phyloP scores from a whole-genome alignment of 1,139 yeast species.

The Yamadazyma taylorii region DNA sequence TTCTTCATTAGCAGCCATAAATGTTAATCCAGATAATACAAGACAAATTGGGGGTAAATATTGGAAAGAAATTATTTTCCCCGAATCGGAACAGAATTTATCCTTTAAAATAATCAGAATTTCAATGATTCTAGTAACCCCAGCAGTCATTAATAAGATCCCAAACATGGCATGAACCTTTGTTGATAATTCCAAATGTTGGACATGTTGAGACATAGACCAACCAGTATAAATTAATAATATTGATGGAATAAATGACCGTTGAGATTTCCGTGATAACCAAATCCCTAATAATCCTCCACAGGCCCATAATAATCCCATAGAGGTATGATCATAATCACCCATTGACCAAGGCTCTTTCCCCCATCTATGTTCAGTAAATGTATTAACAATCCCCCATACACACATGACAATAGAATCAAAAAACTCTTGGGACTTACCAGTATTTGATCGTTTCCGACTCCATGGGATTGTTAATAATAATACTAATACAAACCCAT shows the following conservation, averaged over 20 bases:
- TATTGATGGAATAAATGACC: constrained; percentile 79
- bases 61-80: constrained; percentile 68
- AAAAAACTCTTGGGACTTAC: constrained; percentile 77
- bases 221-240: constrained; percentile 86
- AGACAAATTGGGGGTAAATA: constrained; percentile 80
- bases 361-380: constrained; percentile 97
- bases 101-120: constrained; percentile 69
- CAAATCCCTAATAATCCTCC: constrained; percentile 86
- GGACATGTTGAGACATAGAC: constrained; percentile 90
- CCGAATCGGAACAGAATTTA: constrained; percentile 44
- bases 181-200: constrained; percentile 71
- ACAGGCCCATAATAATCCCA: constrained; percentile 97
- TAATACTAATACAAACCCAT: constrained; percentile 68
- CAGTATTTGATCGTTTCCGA: constrained; percentile 35
- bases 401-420: constrained; percentile 77
- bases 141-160: constrained; percentile 73
- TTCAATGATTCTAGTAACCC: constrained; percentile 71
- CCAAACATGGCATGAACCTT: constrained; percentile 90
- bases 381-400: constrained; percentile 93
- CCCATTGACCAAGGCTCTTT: constrained; percentile 84
- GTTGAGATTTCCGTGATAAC: constrained; percentile 54
- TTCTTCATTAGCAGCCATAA: constrained; percentile 93
- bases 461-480: constrained; percentile 73
- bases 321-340: constrained; percentile 89
- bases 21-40: constrained; percentile 73